A percentile compares a stretch with the other conserved stretches of the same genome.
phyloP scores from a whole-genome alignment of 805 yeast species.

The Suhomyces sp. region DNA sequence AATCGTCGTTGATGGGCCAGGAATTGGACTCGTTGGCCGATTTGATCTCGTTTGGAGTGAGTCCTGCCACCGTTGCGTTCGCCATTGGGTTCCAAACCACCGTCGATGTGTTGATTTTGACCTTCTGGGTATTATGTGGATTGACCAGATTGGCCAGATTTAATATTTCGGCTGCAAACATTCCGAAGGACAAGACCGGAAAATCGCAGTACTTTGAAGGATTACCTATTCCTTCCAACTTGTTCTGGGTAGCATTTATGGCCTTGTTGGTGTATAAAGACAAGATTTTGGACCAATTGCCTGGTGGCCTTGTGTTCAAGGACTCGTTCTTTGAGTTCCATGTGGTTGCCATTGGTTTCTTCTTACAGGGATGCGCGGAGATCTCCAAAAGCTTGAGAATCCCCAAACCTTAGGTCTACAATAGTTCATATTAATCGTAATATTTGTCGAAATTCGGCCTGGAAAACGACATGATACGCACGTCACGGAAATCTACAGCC shows the following conservation, averaged over 20 bases:
- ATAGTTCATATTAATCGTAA: not conserved
- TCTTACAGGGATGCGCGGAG: conserved; percentile 84
- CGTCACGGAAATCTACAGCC: conserved; percentile 20
- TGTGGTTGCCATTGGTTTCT: conserved; percentile 59
- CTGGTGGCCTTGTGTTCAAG: conserved; percentile 59
- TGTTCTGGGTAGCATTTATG: conserved; percentile 71
- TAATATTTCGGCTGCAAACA: conserved; percentile 87
- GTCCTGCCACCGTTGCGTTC: conserved; percentile 92
- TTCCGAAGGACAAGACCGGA: conserved; percentile 87
- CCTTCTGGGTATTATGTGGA: conserved; percentile 90
- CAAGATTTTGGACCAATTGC: conserved; percentile 52
- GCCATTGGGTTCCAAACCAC: conserved; percentile 87
- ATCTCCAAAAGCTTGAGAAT: conserved; percentile 86
- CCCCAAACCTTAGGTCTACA: conserved; percentile 66
- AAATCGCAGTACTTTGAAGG: conserved; percentile 94
- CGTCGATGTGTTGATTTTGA: conserved; percentile 68
- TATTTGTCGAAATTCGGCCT: conserved; percentile 9
- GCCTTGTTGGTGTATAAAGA: conserved; percentile 57
- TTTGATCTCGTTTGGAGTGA: conserved; percentile 89
- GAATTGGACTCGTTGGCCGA: conserved; percentile 97
- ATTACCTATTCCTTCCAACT: conserved; percentile 88
- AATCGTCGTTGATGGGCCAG: conserved; percentile 92
- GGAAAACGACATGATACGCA: conserved; percentile 15
- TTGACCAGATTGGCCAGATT: conserved; percentile 91
- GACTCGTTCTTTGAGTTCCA: conserved; percentile 71